Conservation (phyloP, 108 stramenopile genomes). For the Aurantiochytrium sp. region DNA sequence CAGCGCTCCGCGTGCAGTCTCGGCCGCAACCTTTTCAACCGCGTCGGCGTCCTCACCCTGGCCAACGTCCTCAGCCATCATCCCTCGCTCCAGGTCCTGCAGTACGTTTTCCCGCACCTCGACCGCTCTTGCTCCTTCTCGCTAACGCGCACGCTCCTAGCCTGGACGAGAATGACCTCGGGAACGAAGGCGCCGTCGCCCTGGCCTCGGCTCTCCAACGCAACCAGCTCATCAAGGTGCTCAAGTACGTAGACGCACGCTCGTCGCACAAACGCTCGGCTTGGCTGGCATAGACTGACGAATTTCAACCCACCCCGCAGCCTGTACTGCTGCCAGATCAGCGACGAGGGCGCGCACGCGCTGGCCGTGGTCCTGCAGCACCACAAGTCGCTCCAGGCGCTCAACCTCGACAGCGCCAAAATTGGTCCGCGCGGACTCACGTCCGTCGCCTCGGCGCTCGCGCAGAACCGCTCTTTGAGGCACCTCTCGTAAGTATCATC, state of each 20-base stretch:
- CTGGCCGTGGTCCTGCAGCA: background rate
- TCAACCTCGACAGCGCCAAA: background rate
- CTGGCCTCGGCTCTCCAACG: background rate
- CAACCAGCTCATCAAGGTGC: background rate
- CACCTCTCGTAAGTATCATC: background rate
- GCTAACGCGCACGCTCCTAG: too few relatives aligned
- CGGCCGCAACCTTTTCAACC: background rate
- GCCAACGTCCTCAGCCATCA: background rate
- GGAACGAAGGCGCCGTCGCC: background rate
- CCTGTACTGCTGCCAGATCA: constrained; percentile 28
- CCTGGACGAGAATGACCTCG: background rate
- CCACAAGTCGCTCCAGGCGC: background rate
- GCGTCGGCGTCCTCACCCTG: background rate
- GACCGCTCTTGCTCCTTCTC: background rate
- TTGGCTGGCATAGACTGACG: too few relatives aligned
- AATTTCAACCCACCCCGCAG: background rate
- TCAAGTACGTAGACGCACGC: too few relatives aligned
- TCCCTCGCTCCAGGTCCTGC: background rate
- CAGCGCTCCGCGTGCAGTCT: background rate
- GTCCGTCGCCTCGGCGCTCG: background rate
- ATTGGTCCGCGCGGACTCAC: background rate
- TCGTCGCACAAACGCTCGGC: background rate
- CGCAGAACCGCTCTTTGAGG: background rate
- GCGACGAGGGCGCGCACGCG: constrained; percentile 37
- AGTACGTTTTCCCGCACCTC: background rate